Conservation (phyloP, 352 stramenopile species). For the Phytophthora fragariae region DNA sequence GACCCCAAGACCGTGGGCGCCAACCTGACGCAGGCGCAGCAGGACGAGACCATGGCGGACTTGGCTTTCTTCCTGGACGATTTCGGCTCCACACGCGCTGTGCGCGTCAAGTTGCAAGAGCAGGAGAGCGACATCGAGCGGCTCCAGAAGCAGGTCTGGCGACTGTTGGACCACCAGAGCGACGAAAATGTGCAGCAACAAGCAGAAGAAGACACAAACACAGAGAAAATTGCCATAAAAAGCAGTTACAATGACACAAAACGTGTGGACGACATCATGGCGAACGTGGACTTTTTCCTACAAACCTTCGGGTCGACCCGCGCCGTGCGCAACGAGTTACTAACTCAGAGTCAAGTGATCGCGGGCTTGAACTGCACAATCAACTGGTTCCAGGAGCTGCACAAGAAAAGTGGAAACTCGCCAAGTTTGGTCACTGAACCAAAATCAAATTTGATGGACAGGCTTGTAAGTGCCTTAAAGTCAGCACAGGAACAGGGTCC, state of each 20-base stretch:
- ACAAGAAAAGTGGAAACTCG: background rate
- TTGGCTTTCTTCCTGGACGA: slow-evolving; percentile 22
- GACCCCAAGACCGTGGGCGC: no score
- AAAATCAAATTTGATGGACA: background rate
- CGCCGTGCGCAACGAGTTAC: slow-evolving; percentile 2
- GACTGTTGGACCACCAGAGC: background rate
- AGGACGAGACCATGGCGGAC: slow-evolving; percentile 9
- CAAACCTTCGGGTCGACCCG: slow-evolving; percentile 10
- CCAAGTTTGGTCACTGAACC: background rate
- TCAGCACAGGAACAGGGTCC: background rate
- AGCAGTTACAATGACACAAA: background rate
- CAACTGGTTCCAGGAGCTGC: background rate
- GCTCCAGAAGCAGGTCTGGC: background rate
- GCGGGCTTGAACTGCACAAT: slow-evolving; percentile 2
- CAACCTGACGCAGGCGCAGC: background rate
- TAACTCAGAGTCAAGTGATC: background rate
- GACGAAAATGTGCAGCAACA: background rate
- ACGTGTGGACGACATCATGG: slow-evolving; percentile 23
- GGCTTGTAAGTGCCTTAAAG: background rate
- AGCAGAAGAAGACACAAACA: background rate
- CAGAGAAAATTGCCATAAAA: background rate
- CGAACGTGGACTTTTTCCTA: slow-evolving; percentile 19
- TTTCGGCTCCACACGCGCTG: slow-evolving; percentile 25
- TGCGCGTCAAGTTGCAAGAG: slow-evolving; percentile 18
- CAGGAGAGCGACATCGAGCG: slow-evolving; percentile 18